phyloP scores from a whole-genome alignment of 192 early-diverging fungal species.

The Gaertneriomyces sp. region DNA sequence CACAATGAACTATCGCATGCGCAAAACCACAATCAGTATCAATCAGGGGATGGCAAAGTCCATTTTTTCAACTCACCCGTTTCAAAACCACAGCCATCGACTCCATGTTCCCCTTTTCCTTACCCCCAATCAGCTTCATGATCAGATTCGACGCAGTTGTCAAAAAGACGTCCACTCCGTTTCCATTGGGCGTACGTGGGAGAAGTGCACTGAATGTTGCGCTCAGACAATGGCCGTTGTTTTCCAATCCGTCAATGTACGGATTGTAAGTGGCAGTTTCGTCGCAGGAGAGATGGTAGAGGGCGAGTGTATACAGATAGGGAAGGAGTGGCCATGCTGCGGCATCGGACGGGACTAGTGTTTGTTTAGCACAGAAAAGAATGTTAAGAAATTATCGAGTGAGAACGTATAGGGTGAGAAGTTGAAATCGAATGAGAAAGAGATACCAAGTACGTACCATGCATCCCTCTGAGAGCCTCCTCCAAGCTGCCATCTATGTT shows the following conservation, averaged over 20 bases:
- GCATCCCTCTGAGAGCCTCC: too few relatives aligned
- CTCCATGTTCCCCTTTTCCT: constrained; percentile 14
- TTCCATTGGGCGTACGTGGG: neutral
- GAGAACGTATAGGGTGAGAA: neutral
- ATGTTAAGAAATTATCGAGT: neutral
- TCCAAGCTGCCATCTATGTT: too few relatives aligned
- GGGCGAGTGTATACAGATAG: constrained; percentile 15
- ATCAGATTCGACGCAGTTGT: neutral
- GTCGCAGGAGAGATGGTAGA: constrained; percentile 23
- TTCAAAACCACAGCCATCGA: constrained; percentile 9
- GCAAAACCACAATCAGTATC: neutral
- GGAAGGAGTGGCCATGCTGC: constrained; percentile 28
- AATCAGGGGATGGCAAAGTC: constrained; percentile 9
- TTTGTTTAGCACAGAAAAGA: too few relatives aligned
- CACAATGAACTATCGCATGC: too few relatives aligned
- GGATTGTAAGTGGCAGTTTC: constrained; percentile 29
- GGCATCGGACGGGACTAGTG: constrained; percentile 8
- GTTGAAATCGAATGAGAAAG: neutral
- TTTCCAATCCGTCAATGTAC: constrained; percentile 26
- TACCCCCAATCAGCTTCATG: constrained; percentile 12
- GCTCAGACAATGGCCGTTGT: constrained; percentile 4
- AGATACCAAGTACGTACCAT: neutral
- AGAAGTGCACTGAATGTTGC: neutral
- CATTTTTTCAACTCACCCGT: constrained; percentile 1
- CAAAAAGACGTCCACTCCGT: neutral